Evolutionary conservation across 2,329 filamentous ascomycete genomes (phyloP).

Genomic region (Fusarium succisae): DNA sequence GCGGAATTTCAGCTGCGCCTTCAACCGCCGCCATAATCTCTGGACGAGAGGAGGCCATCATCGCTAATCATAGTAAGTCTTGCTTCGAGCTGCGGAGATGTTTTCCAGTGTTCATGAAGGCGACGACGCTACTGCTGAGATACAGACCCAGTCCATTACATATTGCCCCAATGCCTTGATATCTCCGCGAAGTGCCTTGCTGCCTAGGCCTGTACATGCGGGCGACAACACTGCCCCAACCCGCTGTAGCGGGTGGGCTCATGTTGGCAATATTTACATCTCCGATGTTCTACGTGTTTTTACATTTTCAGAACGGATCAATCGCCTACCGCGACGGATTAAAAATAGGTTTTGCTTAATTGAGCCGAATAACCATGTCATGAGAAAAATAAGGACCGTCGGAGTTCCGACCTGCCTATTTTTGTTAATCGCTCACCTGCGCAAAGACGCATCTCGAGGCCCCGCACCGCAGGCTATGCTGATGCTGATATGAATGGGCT

Average conservation of each 20-base stretch:
- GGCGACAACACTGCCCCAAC: neutral
- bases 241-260: neutral
- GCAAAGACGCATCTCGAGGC: neutral
- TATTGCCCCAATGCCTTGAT: too few relatives aligned
- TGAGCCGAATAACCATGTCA: fast-evolving
- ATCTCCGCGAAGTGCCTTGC: neutral
- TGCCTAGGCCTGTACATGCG: neutral
- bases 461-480: neutral
- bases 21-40: neutral
- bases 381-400: neutral
- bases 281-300: neutral
- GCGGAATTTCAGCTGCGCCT: neutral
- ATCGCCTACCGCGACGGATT: too few relatives aligned
- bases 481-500: neutral
- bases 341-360: fast-evolving
- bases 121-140: too few relatives aligned
- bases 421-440: neutral
- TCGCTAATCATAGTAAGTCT: neutral
- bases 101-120: fast-evolving
- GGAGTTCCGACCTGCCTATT: neutral
- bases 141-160: neutral
- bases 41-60: fast-evolving
- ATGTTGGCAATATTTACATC: neutral
- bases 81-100: neutral
- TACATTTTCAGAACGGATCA: neutral